Evolutionary conservation across 2,329 filamentous ascomycete genomes (phyloP).

Genomic region (Hymenoscyphus occultus): DNA sequence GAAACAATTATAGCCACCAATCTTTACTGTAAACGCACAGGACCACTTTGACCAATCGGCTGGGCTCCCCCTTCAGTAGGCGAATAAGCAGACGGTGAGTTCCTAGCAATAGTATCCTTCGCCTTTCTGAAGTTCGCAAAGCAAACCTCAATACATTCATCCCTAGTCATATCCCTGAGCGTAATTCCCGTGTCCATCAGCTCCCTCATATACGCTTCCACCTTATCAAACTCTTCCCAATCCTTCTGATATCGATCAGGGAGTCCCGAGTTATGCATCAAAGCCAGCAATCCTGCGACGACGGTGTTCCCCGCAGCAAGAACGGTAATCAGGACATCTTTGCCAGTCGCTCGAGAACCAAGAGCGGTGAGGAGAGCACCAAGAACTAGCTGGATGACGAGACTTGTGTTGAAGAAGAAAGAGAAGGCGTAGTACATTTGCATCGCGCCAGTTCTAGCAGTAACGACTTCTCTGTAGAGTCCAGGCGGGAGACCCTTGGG

Average conservation of each 20-base stretch:
- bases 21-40: background rate
- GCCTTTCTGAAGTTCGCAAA: constrained; percentile 15
- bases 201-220: constrained; percentile 18
- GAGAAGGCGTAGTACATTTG: constrained; percentile 24
- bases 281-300: constrained; percentile 16
- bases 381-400: constrained; percentile 29
- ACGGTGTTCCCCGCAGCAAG: constrained; percentile 27
- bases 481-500: constrained; percentile 25
- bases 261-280: constrained; percentile 19
- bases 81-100: constrained; percentile 14
- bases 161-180: constrained; percentile 13
- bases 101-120: constrained; percentile 12
- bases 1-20: background rate
- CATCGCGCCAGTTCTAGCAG: constrained; percentile 15
- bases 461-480: constrained; percentile 26
- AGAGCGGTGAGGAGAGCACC: constrained; percentile 30
- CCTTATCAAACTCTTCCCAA: constrained; percentile 20
- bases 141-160: constrained; percentile 16
- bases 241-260: constrained; percentile 20
- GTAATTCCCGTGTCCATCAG: constrained; percentile 16
- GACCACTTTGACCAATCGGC: constrained; percentile 2
- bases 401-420: constrained; percentile 21
- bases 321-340: constrained; percentile 22
- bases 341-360: constrained; percentile 16
- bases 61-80: constrained; percentile 9